Evolutionary conservation across 305 asterid genomes (phyloP).

Genomic region (Fraxinus dipetala): DNA sequence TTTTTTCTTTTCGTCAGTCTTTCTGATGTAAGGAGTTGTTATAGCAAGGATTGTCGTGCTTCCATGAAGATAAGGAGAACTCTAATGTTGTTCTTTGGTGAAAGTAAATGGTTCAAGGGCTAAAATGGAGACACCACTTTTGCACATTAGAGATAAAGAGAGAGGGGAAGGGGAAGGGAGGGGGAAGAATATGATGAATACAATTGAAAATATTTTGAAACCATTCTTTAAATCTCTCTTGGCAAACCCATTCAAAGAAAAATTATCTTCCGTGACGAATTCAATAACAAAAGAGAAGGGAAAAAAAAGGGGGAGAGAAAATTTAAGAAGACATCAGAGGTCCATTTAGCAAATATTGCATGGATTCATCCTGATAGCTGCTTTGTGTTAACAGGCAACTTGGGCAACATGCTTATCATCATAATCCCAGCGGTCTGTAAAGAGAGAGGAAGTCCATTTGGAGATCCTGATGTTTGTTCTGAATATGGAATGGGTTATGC

Average conservation of each 20-base stretch:
- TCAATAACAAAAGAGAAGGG: neutral
- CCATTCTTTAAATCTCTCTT: neutral
- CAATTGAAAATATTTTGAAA: neutral
- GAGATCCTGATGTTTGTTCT: constrained; percentile 60
- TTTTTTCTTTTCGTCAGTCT: neutral
- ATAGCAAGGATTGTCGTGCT: neutral
- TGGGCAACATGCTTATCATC: constrained; percentile 83
- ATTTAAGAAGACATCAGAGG: neutral
- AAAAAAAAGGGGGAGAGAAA: neutral
- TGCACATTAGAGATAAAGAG: neutral
- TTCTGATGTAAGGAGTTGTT: neutral
- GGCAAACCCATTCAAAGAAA: neutral
- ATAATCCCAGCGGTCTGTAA: constrained; percentile 85
- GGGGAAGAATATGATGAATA: neutral
- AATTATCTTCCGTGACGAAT: neutral
- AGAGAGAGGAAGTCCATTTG: constrained; percentile 87
- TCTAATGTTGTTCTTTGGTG: neutral
- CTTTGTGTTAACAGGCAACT: constrained; percentile 51
- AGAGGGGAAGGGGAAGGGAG: neutral
- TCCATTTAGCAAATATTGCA: neutral
- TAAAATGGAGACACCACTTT: neutral
- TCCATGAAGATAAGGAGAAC: neutral
- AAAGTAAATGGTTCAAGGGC: neutral
- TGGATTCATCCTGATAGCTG: constrained; percentile 9
- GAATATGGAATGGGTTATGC: constrained; percentile 76